Evolutionary conservation across 768 basidiomycete genomes (phyloP).

Genomic region (Tulasnella sp.): DNA sequence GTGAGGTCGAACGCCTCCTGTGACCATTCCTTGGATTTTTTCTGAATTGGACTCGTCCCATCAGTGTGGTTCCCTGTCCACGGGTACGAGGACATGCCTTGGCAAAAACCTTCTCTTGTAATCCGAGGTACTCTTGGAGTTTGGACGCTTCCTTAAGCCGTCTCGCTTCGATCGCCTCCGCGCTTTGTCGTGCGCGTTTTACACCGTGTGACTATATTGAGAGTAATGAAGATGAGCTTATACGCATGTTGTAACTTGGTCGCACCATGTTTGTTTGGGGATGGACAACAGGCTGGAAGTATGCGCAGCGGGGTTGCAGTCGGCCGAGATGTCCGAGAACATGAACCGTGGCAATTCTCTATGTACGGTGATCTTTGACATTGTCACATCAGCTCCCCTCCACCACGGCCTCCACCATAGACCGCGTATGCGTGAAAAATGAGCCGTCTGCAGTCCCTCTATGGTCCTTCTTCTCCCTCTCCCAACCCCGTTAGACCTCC

Average conservation of each 20-base stretch:
- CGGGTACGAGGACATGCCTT: slow-evolving; percentile 34
- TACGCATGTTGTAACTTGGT: neutral
- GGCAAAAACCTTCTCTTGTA: slow-evolving; percentile 50
- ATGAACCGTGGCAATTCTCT: no score
- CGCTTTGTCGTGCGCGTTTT: slow-evolving; percentile 45
- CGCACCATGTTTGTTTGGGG: neutral
- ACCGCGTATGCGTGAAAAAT: slow-evolving; percentile 24
- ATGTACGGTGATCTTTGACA: no score
- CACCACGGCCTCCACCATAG: neutral
- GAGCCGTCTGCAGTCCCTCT: slow-evolving; percentile 64
- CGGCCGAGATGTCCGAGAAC: neutral
- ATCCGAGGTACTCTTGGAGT: slow-evolving; percentile 58
- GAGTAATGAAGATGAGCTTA: neutral
- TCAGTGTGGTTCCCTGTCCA: neutral
- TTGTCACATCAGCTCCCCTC: neutral
- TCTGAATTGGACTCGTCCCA: slow-evolving; percentile 34
- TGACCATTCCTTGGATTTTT: slow-evolving; percentile 53
- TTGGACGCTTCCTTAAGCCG: slow-evolving; percentile 59
- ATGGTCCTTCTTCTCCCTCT: slow-evolving; percentile 64
- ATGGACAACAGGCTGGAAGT: neutral
- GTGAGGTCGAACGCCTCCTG: slow-evolving; percentile 68
- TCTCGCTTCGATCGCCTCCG: slow-evolving; percentile 52
- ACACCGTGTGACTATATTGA: slow-evolving; percentile 34
- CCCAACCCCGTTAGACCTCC: slow-evolving; percentile 44
- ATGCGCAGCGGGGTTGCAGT: neutral